Evolutionary conservation across 2,329 filamentous ascomycete species (phyloP).

Genomic region (Talaromyces sp.): DNA sequence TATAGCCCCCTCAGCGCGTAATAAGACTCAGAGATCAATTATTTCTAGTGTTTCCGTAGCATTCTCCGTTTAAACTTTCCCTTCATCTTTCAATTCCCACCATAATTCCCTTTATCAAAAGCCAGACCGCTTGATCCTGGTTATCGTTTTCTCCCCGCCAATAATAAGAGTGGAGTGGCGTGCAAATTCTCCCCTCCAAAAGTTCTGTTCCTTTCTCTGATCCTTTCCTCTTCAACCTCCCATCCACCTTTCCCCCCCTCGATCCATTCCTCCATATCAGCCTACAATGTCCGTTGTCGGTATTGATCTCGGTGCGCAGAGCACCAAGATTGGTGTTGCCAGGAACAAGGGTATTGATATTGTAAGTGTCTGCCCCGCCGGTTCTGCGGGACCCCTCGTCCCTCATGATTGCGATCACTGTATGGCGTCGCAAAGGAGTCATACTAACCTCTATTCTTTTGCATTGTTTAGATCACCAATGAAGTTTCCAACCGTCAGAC

Average conservation of each 20-base stretch:
- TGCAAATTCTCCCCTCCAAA: constrained; percentile 44
- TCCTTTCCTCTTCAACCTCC: constrained; percentile 26
- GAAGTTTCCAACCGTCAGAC: constrained; percentile 98
- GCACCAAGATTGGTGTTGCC: constrained; percentile 96
- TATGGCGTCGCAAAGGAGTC: constrained; percentile 4
- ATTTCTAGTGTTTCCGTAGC: not conserved
- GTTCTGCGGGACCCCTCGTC: constrained; percentile 8
- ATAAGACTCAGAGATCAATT: not conserved
- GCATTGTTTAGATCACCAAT: constrained; percentile 77
- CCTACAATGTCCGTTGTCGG: constrained; percentile 67
- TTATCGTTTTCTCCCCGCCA: constrained; percentile 32
- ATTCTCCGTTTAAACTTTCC: not conserved
- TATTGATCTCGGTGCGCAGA: constrained; percentile 93
- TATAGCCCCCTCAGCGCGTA: constrained; percentile 12
- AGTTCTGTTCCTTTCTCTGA: constrained; percentile 25
- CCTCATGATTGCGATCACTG: not conserved
- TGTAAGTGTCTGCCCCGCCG: constrained; percentile 63
- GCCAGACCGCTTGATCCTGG: constrained; percentile 28
- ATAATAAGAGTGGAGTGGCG: constrained; percentile 39
- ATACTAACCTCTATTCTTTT: constrained; percentile 13
- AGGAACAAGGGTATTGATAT: constrained; percentile 99
- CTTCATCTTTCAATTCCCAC: not conserved
- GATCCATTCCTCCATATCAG: constrained; percentile 20
- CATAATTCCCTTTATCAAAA: constrained; percentile 11
- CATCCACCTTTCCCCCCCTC: constrained; percentile 22